A percentile compares a stretch with the other conserved stretches of the same genome.
These are phyloP conservation scores for Tolypocladium nubicola DNA, from an alignment of 2,329 filamentous ascomycete species.

Conservation along the genomic window DNA sequence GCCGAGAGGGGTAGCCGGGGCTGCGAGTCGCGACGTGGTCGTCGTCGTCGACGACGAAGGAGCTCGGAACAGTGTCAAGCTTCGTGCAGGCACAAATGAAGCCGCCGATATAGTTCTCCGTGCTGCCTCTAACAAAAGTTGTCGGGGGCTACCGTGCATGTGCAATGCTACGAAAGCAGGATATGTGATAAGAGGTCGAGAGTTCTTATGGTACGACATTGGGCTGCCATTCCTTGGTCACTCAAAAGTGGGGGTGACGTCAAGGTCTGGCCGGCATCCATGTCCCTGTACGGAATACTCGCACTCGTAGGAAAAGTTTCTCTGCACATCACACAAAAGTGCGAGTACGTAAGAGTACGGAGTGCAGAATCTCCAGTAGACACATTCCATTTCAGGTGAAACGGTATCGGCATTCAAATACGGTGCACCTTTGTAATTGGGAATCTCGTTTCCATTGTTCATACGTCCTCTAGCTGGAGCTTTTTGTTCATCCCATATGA, in stretches of 20 bases:
- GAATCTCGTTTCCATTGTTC: conserved; percentile 16
- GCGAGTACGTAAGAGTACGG: not conserved
- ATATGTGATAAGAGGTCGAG: not conserved
- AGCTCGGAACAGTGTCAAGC: not conserved
- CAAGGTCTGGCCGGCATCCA: conserved; percentile 7
- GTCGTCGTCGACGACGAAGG: not conserved
- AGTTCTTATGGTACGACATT: not conserved
- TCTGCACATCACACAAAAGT: not conserved
- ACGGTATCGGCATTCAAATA: not conserved
- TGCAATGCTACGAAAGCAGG: not conserved
- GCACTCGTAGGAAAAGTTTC: not conserved
- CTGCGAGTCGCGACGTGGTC: not conserved
- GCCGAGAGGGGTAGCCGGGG: not conserved
- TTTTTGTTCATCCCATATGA: conserved; percentile 24
- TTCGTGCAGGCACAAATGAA: not conserved
- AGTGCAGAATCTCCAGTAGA: conserved; percentile 1
- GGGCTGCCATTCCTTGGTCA: conserved; percentile 3
- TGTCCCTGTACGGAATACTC: not conserved
- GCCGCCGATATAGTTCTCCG: not conserved
- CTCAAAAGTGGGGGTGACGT: conserved; percentile 19
- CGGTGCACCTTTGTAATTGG: not conserved
- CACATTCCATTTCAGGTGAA: not conserved
- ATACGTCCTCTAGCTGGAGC: conserved; percentile 22
- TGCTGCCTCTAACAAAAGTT: not conserved
- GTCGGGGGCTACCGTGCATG: not conserved